phyloP scores from a whole-genome alignment of 495 filamentous ascomycete genomes.

The Terfezia claveryi region DNA sequence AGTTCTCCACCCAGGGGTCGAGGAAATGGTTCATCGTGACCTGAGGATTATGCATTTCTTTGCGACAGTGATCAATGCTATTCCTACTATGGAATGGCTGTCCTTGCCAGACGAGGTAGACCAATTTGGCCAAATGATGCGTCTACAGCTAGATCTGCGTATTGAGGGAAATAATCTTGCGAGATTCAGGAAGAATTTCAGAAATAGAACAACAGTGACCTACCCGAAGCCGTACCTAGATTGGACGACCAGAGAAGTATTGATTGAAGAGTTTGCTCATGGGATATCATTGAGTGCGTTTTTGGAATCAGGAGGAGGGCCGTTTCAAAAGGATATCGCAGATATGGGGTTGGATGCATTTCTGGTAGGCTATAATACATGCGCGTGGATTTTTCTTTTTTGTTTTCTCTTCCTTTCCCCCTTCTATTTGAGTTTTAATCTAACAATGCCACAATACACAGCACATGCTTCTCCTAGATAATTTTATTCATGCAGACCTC shows the following conservation, averaged over 20 bases:
- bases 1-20: constrained; percentile 80
- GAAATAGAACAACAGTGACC: constrained; percentile 69
- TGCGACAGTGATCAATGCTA: constrained; percentile 57
- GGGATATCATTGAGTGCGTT: constrained; percentile 84
- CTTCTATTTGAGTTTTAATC: neutral
- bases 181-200: constrained; percentile 80
- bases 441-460: constrained; percentile 1
- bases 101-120: constrained; percentile 84
- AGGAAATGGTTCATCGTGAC: constrained; percentile 70
- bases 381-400: too few relatives aligned
- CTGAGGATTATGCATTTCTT: constrained; percentile 89
- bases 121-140: constrained; percentile 98
- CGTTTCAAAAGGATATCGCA: constrained; percentile 84
- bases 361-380: constrained; percentile 22
- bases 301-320: constrained; percentile 70
- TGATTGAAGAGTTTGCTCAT: constrained; percentile 90
- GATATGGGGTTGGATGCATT: constrained; percentile 96
- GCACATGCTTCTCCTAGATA: constrained; percentile 92
- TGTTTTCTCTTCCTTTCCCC: neutral
- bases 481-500: constrained; percentile 95
- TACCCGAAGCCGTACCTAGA: constrained; percentile 87
- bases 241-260: constrained; percentile 73
- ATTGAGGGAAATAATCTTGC: constrained; percentile 84
- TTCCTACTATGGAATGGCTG: constrained; percentile 94
- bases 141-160: constrained; percentile 76